Base-by-base conservation (phyloP, 768 basidiomycete genomes). In the Psilocybe azurescens region DNA sequence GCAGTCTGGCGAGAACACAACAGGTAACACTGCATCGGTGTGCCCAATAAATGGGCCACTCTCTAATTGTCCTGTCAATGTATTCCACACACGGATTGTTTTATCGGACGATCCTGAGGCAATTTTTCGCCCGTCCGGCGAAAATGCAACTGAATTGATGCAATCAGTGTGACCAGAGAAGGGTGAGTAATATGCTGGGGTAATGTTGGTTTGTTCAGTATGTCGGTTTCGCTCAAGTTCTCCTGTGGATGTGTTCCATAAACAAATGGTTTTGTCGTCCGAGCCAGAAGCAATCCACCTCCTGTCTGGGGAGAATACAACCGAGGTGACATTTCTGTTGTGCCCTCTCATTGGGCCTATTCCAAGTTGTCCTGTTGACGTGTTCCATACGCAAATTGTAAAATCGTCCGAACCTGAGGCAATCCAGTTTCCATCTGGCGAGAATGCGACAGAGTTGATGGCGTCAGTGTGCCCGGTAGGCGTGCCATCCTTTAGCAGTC, bases 241-340 rank as follows among this genome's bases (percentile, higher is more conserved):
- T 11, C 20, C 20, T 11, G 14, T 47, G 9, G 16, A 6, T 36
- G 20, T 13, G 14, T 47, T 13, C 46, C 46, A 47, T 10, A 47
- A 6, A 20, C 73, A 63, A 20, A 78, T 67, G 29, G 71, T 76
- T 7, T 73, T 65, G 55, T 79, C 78, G 52, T 68, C 56, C 20
- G 79, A 80, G 11, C 75, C 75, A 33, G 79, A 78, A 3, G 70
- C 76, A 29, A 78, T 62, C 29, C 69, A 70, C 29, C 4, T 7
- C 2, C 58, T 64, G 58, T 72, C 69, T 18, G 63, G 64, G 16
- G 67, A 69, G 44, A 67, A 67, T 4, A 64, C 59, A 33, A 67
- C 69, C 14, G 69, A 67, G 10, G 18, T 32, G 18, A 71, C 65
- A 20, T 13, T 18, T 24, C 56, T 53, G 5, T 24, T 53, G 51